A percentile compares a stretch with the other conserved stretches of the same genome.
Evolutionary conservation across 306 rosid genomes (phyloP).

Genomic region (Citrullus mucosospermus): DNA sequence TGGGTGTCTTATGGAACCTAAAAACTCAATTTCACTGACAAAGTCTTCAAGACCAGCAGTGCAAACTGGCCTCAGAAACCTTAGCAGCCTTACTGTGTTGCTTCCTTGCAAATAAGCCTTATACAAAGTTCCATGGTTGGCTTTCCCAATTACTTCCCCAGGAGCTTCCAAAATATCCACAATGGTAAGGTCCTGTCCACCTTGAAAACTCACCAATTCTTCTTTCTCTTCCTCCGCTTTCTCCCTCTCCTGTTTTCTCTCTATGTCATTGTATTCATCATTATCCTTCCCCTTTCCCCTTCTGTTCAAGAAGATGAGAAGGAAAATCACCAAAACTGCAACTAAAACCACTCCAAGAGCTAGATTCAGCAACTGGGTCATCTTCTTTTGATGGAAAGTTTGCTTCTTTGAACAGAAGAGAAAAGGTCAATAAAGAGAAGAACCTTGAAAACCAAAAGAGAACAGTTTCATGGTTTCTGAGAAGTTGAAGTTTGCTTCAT

Average conservation of each 20-base stretch:
- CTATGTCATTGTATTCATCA: conserved; percentile 42
- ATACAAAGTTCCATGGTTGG: conserved; percentile 73
- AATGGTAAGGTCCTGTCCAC: conserved; percentile 62
- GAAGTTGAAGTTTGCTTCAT: too few relatives aligned
- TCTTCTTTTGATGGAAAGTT: conserved; percentile 19
- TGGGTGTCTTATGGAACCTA: conserved; percentile 65
- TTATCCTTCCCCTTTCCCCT: conserved; percentile 7
- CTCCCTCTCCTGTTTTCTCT: conserved; percentile 26
- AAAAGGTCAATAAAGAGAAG: not conserved
- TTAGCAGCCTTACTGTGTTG: conserved; percentile 49
- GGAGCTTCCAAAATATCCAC: conserved; percentile 90
- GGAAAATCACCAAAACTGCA: conserved; percentile 25
- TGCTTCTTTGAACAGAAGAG: not conserved
- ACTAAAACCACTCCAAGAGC: conserved; percentile 27
- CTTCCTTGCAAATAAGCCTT: conserved; percentile 70
- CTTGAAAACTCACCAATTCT: conserved; percentile 51
- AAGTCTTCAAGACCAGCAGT: conserved; percentile 42
- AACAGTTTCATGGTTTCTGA: not conserved
- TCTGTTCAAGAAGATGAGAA: conserved; percentile 28
- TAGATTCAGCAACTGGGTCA: conserved; percentile 32
- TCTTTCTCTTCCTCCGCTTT: conserved; percentile 30
- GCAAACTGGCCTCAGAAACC: conserved; percentile 87
- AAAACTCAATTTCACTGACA: conserved; percentile 38
- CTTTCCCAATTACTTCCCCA: conserved; percentile 92
- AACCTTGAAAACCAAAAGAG: not conserved